These are phyloP conservation scores for Neonectria faginata DNA, from an alignment of 2,329 filamentous ascomycete genomes.

Conservation along the genomic window DNA sequence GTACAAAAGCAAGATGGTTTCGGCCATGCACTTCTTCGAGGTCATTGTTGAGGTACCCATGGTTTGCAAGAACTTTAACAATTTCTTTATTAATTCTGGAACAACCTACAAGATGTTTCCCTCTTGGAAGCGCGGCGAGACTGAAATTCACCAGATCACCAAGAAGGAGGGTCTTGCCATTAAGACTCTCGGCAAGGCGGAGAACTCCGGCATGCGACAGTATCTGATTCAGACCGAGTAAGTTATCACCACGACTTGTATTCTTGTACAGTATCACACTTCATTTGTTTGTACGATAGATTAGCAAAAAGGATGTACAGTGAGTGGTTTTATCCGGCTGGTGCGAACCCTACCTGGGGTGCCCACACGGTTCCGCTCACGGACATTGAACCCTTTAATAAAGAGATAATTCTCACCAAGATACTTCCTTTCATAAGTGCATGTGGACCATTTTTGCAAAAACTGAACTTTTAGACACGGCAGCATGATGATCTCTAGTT, in stretches of 20 bases:
- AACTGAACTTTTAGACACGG: no score
- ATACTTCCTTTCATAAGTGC: background rate
- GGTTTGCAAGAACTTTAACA: conserved; percentile 24
- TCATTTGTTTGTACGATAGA: background rate
- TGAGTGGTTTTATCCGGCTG: conserved; percentile 2
- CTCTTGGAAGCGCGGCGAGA: conserved; percentile 40
- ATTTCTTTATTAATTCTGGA: background rate
- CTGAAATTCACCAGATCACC: conserved; percentile 28
- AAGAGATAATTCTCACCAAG: background rate
- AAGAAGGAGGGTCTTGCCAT: conserved; percentile 27
- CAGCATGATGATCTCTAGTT: no score
- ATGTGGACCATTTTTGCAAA: no score
- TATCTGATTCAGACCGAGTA: conserved; percentile 29
- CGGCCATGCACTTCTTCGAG: conserved; percentile 36
- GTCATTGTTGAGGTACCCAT: conserved; percentile 28
- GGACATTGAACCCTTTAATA: background rate
- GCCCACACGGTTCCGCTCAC: background rate
- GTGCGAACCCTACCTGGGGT: background rate
- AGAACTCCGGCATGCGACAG: conserved; percentile 37
- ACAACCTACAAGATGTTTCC: conserved; percentile 37
- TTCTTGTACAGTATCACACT: background rate
- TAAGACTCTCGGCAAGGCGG: conserved; percentile 35
- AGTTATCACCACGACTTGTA: background rate
- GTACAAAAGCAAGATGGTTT: conserved; percentile 20
- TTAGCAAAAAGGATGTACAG: background rate